Evolutionary conservation across 257 asterid genomes (phyloP).

Genomic region (Handroanthus guayacan): DNA sequence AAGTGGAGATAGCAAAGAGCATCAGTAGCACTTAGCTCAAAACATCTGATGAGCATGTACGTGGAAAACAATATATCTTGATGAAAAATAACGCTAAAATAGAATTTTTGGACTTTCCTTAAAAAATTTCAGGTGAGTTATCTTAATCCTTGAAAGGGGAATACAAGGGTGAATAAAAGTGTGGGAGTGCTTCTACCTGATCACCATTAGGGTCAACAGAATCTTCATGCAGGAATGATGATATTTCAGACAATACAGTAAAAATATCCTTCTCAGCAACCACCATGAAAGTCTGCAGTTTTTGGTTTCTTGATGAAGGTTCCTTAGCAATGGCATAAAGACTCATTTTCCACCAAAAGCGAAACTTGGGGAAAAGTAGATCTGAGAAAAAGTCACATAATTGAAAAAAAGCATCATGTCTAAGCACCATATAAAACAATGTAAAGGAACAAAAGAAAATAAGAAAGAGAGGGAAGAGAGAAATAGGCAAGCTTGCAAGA

Average conservation of each 20-base stretch:
- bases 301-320: constrained; percentile 49
- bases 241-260: constrained; percentile 56
- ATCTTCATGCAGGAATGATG: constrained; percentile 53
- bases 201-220: constrained; percentile 46
- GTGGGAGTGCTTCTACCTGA: constrained; percentile 61
- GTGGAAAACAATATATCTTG: background rate
- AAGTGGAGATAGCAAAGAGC: constrained; percentile 27
- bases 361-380: constrained; percentile 78
- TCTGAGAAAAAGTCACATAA: constrained; percentile 51
- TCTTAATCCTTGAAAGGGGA: constrained; percentile 9
- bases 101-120: background rate
- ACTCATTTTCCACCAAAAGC: constrained; percentile 90
- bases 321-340: constrained; percentile 64
- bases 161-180: constrained; percentile 7
- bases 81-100: constrained; percentile 15
- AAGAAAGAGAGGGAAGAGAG: background rate
- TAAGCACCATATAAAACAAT: constrained; percentile 29
- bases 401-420: constrained; percentile 26
- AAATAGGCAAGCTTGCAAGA: background rate
- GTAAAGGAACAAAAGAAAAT: background rate
- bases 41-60: constrained; percentile 23
- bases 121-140: constrained; percentile 10
- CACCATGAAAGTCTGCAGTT: constrained; percentile 84
- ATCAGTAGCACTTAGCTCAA: constrained; percentile 18
- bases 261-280: constrained; percentile 72